phyloP scores from a whole-genome alignment of 306 rosid genomes.

The Quercus wislizeni region DNA sequence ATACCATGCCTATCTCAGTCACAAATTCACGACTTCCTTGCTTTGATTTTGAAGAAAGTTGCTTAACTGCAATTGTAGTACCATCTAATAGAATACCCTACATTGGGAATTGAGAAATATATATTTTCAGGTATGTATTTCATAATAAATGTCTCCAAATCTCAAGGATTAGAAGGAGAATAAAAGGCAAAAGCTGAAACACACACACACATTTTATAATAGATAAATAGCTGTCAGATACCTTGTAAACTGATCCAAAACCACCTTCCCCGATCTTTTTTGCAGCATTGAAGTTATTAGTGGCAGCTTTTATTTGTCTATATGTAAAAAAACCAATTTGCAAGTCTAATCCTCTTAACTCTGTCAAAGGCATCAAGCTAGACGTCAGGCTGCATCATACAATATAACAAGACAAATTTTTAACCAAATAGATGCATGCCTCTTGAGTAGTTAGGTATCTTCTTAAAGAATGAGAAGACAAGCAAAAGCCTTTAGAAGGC shows the following conservation, averaged over 20 bases:
- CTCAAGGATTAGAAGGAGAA: neutral
- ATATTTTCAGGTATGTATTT: neutral
- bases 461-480: neutral
- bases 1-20: slow-evolving; percentile 25
- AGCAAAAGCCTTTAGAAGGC: neutral
- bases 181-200: neutral
- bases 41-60: slow-evolving; percentile 27
- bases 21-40: slow-evolving; percentile 30
- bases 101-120: slow-evolving; percentile 13
- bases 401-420: slow-evolving; percentile 12
- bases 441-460: neutral
- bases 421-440: neutral
- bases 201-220: neutral
- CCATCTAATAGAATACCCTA: slow-evolving; percentile 18
- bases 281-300: slow-evolving; percentile 44
- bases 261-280: slow-evolving; percentile 75
- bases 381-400: neutral
- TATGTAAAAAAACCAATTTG: slow-evolving; percentile 12
- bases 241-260: slow-evolving; percentile 69
- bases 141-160: neutral
- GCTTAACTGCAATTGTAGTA: slow-evolving; percentile 13
- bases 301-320: slow-evolving; percentile 36
- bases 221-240: too few species aligned
- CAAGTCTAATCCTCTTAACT: slow-evolving; percentile 9
- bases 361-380: neutral